Conservation (phyloP, 257 asterid species). For the Cordia subcordata region DNA sequence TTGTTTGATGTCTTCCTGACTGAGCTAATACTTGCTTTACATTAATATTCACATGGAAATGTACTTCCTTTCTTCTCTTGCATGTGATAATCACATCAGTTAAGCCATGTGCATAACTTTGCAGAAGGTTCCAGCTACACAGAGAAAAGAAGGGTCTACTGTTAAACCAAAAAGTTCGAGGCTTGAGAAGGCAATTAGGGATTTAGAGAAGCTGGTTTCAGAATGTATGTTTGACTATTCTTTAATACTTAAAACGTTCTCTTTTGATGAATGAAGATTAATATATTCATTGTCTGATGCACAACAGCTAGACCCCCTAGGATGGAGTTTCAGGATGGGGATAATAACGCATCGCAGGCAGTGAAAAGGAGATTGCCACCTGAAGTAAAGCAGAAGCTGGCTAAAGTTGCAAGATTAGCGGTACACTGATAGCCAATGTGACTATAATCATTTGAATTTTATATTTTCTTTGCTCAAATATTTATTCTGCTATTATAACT, state of each 20-base stretch:
- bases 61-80: no score
- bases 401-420: conserved; percentile 94
- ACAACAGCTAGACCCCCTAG: conserved; percentile 81
- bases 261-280: neutral
- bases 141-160: conserved; percentile 68
- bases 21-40: no score
- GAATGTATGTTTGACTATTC: conserved; percentile 53
- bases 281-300: neutral
- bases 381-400: conserved; percentile 87
- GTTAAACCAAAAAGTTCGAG: conserved; percentile 50
- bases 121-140: conserved; percentile 48
- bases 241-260: neutral
- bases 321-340: conserved; percentile 73
- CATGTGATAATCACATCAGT: neutral
- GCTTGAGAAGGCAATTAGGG: conserved; percentile 94
- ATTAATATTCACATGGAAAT: neutral
- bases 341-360: conserved; percentile 69
- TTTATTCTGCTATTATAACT: neutral
- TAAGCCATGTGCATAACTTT: neutral
- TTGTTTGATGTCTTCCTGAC: no score
- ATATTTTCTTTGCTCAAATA: neutral
- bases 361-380: conserved; percentile 85
- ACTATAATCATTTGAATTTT: neutral
- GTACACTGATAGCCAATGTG: conserved; percentile 28
- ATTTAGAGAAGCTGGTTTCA: conserved; percentile 82